Evolutionary conservation across 768 basidiomycete genomes (phyloP).

Genomic region (Kwoniella mangroviensis): DNA sequence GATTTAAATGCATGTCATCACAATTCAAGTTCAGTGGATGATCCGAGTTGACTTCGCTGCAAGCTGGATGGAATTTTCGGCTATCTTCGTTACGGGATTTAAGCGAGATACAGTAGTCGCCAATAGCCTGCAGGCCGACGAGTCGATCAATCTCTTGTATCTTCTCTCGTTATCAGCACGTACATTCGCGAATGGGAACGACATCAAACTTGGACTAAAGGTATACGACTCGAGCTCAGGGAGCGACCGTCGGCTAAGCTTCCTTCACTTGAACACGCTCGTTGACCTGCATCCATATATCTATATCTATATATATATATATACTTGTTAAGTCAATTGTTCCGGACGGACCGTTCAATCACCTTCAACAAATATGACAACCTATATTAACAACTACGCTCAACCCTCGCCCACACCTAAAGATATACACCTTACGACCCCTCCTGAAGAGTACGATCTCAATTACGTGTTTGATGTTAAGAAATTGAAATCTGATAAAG

Average conservation of each 20-base stretch:
- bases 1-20: not conserved
- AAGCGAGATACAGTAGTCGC: not conserved
- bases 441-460: conserved; percentile 43
- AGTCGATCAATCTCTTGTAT: not conserved
- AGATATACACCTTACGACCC: conserved; percentile 7
- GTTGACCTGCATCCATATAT: too few relatives aligned
- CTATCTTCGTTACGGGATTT: not conserved
- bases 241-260: too few relatives aligned
- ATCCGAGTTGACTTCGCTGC: too few relatives aligned
- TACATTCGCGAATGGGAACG: too few relatives aligned
- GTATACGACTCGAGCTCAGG: too few relatives aligned
- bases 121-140: not conserved
- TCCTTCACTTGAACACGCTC: too few relatives aligned
- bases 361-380: not conserved
- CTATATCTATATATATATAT: too few relatives aligned
- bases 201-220: too few relatives aligned
- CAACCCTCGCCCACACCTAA: conserved; percentile 1
- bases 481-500: conserved; percentile 39
- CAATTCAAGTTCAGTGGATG: not conserved
- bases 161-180: too few relatives aligned
- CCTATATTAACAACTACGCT: conserved; percentile 14
- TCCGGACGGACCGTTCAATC: too few relatives aligned
- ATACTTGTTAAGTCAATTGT: too few relatives aligned
- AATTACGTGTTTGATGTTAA: conserved; percentile 47
- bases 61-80: not conserved